phyloP scores from a whole-genome alignment of 768 basidiomycete genomes.

The Naematelia encephala region DNA sequence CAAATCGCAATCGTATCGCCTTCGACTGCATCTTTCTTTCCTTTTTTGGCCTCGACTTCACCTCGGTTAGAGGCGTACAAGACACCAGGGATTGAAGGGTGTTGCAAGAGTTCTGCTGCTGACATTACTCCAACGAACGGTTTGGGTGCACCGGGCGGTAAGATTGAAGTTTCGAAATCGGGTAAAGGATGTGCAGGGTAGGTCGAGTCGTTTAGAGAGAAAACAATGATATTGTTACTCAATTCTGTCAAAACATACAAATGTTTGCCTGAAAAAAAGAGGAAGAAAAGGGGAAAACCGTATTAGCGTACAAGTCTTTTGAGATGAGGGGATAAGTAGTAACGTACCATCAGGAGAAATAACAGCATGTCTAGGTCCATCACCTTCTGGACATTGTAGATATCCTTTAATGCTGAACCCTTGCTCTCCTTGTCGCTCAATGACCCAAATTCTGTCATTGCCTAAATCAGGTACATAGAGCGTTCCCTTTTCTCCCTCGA shows the following conservation, averaged over 20 bases:
- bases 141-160: constrained; percentile 24
- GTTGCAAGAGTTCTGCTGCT: constrained; percentile 38
- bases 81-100: constrained; percentile 30
- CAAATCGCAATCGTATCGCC: constrained; percentile 47
- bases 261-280: constrained; percentile 39
- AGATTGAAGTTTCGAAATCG: constrained; percentile 36
- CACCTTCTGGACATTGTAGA: constrained; percentile 53
- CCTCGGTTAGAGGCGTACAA: constrained; percentile 48
- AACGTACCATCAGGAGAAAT: constrained; percentile 34
- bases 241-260: constrained; percentile 49
- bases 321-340: no score
- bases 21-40: constrained; percentile 11
- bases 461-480: constrained; percentile 74
- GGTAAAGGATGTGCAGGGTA: constrained; percentile 34
- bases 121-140: constrained; percentile 24
- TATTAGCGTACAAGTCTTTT: not conserved
- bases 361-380: constrained; percentile 38
- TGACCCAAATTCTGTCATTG: constrained; percentile 63
- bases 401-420: constrained; percentile 58
- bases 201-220: constrained; percentile 20
- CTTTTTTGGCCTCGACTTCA: constrained; percentile 34
- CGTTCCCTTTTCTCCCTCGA: constrained; percentile 55
- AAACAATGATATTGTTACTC: constrained; percentile 34
- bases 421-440: constrained; percentile 54
- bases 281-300: no score